Evolutionary conservation across 2,329 filamentous ascomycete genomes (phyloP).

Genomic region (Colletotrichum noveboracense): DNA sequence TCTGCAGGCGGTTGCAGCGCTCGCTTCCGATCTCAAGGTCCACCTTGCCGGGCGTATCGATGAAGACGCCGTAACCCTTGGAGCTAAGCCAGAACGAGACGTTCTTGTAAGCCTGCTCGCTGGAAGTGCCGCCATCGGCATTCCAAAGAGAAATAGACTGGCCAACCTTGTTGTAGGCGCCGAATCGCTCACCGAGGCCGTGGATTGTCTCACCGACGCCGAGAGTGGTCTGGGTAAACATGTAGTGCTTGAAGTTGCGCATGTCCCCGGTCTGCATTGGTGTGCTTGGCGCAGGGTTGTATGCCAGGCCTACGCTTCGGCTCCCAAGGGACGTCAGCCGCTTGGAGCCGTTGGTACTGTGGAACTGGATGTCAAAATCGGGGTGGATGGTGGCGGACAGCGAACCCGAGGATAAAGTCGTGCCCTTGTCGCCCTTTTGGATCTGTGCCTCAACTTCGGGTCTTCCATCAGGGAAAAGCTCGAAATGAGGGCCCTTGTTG

Average conservation of each 20-base stretch:
- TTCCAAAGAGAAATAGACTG: slow-evolving; percentile 72
- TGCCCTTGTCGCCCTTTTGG: slow-evolving; percentile 35
- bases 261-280: slow-evolving; percentile 39
- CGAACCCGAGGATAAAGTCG: slow-evolving; percentile 39
- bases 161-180: slow-evolving; percentile 77
- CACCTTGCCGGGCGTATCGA: slow-evolving; percentile 72
- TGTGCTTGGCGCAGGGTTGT: slow-evolving; percentile 36
- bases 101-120: slow-evolving; percentile 77
- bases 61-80: slow-evolving; percentile 78
- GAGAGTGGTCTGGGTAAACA: slow-evolving; percentile 61
- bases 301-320: slow-evolving; percentile 44
- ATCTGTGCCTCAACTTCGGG: slow-evolving; percentile 32
- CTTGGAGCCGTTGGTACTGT: slow-evolving; percentile 39
- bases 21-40: slow-evolving; percentile 79
- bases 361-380: slow-evolving; percentile 43
- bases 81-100: slow-evolving; percentile 73
- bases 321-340: slow-evolving; percentile 42
- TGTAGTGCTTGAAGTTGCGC: slow-evolving; percentile 56
- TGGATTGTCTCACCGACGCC: slow-evolving; percentile 71
- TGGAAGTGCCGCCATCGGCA: slow-evolving; percentile 68
- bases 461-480: slow-evolving; percentile 41
- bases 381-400: slow-evolving; percentile 40
- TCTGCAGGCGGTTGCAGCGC: slow-evolving; percentile 73
- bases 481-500: slow-evolving; percentile 41
- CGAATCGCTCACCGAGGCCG: slow-evolving; percentile 78